phyloP scores from a whole-genome alignment of 2,329 filamentous ascomycete species.

The Colletotrichum echinochloae region DNA sequence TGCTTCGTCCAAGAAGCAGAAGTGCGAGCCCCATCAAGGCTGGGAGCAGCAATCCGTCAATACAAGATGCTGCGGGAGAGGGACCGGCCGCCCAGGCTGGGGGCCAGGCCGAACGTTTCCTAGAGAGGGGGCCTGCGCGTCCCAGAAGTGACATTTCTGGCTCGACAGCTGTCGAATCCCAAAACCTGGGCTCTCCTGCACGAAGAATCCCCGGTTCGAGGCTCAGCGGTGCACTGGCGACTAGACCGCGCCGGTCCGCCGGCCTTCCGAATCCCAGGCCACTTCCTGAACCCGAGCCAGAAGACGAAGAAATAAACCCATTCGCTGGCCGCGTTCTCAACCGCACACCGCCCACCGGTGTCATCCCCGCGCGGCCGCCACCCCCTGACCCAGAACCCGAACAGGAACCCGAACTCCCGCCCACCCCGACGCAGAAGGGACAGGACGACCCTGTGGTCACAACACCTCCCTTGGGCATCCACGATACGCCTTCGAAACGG shows the following conservation, averaged over 20 bases:
- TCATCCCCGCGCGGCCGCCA: slow-evolving; percentile 8
- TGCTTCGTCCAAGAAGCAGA: slow-evolving; percentile 53
- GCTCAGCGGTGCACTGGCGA: slow-evolving; percentile 50
- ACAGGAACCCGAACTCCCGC: slow-evolving; percentile 72
- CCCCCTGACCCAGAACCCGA: slow-evolving; percentile 18
- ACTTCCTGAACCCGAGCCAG: slow-evolving; percentile 58
- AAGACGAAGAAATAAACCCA: slow-evolving; percentile 56
- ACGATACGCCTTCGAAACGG: slow-evolving; percentile 67
- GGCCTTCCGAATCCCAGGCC: slow-evolving; percentile 59
- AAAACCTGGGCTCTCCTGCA: slow-evolving; percentile 36
- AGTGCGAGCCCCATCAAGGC: slow-evolving; percentile 34
- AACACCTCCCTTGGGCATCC: slow-evolving; percentile 69
- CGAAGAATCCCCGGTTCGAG: slow-evolving; percentile 46
- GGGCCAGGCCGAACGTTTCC: slow-evolving; percentile 14
- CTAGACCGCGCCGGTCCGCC: slow-evolving; percentile 55
- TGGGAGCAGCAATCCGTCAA: slow-evolving; percentile 40
- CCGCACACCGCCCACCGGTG: slow-evolving; percentile 50
- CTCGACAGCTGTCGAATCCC: background rate
- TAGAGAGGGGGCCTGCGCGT: slow-evolving; percentile 24
- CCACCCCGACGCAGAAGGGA: slow-evolving; percentile 63
- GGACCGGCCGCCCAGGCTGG: background rate
- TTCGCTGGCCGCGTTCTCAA: slow-evolving; percentile 53
- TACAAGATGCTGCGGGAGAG: slow-evolving; percentile 5
- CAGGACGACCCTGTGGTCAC: slow-evolving; percentile 65
- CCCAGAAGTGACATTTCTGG: slow-evolving; percentile 27